Evolutionary conservation across 257 asterid species (phyloP), one percentile per base, ranked within the genome.

Genomic region (Primulina huaijiensis): DNA sequence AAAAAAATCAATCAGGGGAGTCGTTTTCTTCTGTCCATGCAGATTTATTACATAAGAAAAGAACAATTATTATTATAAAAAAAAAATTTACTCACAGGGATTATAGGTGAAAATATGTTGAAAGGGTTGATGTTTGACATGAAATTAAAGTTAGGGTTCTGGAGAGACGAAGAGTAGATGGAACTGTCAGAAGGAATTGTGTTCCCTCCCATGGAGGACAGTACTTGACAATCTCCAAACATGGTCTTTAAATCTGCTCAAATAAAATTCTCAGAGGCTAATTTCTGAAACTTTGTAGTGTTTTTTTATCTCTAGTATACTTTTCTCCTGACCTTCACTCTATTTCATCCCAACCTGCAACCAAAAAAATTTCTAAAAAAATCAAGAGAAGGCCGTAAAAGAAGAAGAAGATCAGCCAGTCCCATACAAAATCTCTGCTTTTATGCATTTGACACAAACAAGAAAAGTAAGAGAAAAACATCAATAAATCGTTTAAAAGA

Each of bases 151-250:
- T 75, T 94, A 57, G 96, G 95, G 86, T 85, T 88, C 27, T 85
- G 95, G 65, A 82, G 62, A 10, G 92, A 64, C 0, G 95, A 72
- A 52, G 85, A 67, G 75, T 82, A 55, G 75, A 72, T 73, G 74
- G 83, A 37, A 67, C 73, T 83, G 1, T 80, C 81, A 2, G 80
- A 14, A 8, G 77, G 52, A 8, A 59, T 84, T 20, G 61, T 77
- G 55, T 74, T 84, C 27, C 83, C 93, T 37, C 89, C 97, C 89
- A 88, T 80, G 35, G 91, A 74, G 61, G 97, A 82, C 76, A 92
- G 73, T 34, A 93, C 90, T 77, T 93, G 95, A 69, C 95, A 86
- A 82, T 94, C 99, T 76, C 96, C 96, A 83, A 80, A 89, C 99
- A 93, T 43, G n/a, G 46, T 38, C 9, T 31, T 8, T 27, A 10